A percentile compares a stretch with the other conserved stretches of the same genome.
Conservation (phyloP, 2,329 filamentous ascomycete genomes). For the Fusarium sp. region DNA sequence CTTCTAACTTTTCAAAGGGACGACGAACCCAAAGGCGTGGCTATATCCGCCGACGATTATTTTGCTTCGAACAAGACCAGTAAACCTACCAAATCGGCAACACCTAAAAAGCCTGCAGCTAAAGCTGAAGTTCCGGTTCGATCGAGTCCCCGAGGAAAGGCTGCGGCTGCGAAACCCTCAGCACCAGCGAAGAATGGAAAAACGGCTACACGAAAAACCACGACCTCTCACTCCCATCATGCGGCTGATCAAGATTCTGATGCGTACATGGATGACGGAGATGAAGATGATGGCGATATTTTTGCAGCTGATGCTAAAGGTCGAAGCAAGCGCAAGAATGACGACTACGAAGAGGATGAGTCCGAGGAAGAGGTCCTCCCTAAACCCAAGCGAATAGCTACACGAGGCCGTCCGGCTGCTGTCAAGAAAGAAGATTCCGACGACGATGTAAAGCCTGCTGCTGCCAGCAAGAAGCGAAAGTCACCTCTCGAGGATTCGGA, state of each 20-base stretch:
- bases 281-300: slow-evolving; percentile 81
- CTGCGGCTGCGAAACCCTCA: slow-evolving; percentile 49
- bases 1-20: slow-evolving; percentile 47
- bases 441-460: slow-evolving; percentile 48
- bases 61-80: slow-evolving; percentile 61
- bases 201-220: slow-evolving; percentile 56
- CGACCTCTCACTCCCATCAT: slow-evolving; percentile 56
- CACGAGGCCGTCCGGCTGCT: slow-evolving; percentile 52
- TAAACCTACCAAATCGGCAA: slow-evolving; percentile 54
- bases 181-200: slow-evolving; percentile 47
- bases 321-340: slow-evolving; percentile 74
- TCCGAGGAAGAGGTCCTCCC: slow-evolving; percentile 77
- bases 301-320: slow-evolving; percentile 79
- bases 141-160: slow-evolving; percentile 64
- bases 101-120: slow-evolving; percentile 56
- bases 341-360: slow-evolving; percentile 79
- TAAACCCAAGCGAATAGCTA: slow-evolving; percentile 68
- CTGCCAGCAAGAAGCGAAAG: slow-evolving; percentile 67
- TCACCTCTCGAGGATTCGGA: slow-evolving; percentile 66
- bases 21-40: slow-evolving; percentile 60
- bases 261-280: slow-evolving; percentile 74
- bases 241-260: slow-evolving; percentile 64
- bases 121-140: slow-evolving; percentile 61
- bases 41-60: slow-evolving; percentile 68
- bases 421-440: slow-evolving; percentile 34